Base-by-base conservation (phyloP, 352 stramenopile species). In the Pythium chondricola region DNA sequence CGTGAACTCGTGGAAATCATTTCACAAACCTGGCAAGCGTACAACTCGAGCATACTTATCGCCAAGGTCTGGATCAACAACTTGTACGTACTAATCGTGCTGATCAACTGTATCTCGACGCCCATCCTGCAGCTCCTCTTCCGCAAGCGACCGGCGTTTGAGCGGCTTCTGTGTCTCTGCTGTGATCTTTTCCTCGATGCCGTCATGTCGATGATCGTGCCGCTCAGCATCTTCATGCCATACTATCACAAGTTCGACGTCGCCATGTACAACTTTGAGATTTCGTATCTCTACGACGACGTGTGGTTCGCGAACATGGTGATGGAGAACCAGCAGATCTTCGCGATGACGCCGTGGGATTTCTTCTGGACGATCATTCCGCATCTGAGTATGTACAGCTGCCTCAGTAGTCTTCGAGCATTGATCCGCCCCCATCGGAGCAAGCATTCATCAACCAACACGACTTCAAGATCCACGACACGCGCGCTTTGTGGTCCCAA, bases 371-470 rank as follows among this genome's bases (percentile, higher is more conserved):
- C 56, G 49, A 32, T 70, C 24, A 33, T 70, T 0, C 52, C 52
- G 6, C 61, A 67, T 18, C 3, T 63, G 3, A 61, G 48, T 21
- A 67, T 66, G 18, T 66, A 58, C 45, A 37, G 17, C 16, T 59
- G 37, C 22, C 29, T 65, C 22, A 20, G n/a, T 16, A 53, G 35
- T 11, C 4, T 53, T 25, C 37, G 39, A 17, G 44, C 43, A 2
- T 26, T 61, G 6, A 50, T 60, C n/a, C 41, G 42, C n/a, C 18
- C 22, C 38, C n/a, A n/a, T n/a, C n/a, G n/a, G n/a, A n/a, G n/a
- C n/a, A n/a, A n/a, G n/a, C n/a, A n/a, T n/a, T n/a, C n/a, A n/a
- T n/a, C n/a, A n/a, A n/a, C n/a, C n/a, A n/a, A n/a, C n/a, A n/a
- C n/a, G n/a, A n/a, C n/a, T n/a, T n/a, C n/a, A n/a, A n/a, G n/a